phyloP scores from a whole-genome alignment of 2,329 filamentous ascomycete species.

The Verticillium isaacii region DNA sequence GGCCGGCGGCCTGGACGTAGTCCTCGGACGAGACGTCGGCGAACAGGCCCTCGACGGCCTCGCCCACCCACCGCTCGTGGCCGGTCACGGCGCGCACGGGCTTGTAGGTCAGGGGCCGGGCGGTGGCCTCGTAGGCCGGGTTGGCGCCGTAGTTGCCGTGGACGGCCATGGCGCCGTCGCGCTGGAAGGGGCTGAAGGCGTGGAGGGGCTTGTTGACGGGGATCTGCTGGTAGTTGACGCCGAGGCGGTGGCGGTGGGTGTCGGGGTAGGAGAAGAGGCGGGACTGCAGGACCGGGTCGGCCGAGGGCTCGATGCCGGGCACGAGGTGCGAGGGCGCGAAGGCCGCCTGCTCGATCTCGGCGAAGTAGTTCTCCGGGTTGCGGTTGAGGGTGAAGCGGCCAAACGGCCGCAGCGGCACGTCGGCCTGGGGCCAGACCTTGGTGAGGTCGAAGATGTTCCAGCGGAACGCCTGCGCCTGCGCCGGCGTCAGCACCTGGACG shows the following conservation, averaged over 20 bases:
- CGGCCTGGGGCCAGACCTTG: conserved; percentile 62
- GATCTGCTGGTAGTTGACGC: conserved; percentile 60
- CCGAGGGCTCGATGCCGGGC: conserved; percentile 56
- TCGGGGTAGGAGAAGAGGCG: conserved; percentile 59
- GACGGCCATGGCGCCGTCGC: conserved; percentile 66
- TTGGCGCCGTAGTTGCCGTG: conserved; percentile 60
- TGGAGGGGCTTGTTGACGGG: conserved; percentile 54
- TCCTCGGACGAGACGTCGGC: conserved; percentile 42
- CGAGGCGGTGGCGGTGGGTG: conserved; percentile 58
- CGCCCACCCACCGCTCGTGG: conserved; percentile 44
- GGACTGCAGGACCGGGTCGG: conserved; percentile 58
- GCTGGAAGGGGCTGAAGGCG: conserved; percentile 64
- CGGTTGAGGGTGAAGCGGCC: conserved; percentile 60
- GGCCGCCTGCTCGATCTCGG: conserved; percentile 63
- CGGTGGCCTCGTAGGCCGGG: conserved; percentile 52
- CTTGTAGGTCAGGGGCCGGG: conserved; percentile 39
- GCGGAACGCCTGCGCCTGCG: conserved; percentile 54
- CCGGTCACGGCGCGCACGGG: conserved; percentile 32
- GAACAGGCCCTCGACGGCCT: conserved; percentile 37
- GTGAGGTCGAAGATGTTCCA: conserved; percentile 67
- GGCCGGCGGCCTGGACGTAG: conserved; percentile 41
- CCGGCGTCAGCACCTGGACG: conserved; percentile 58
- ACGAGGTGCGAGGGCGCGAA: conserved; percentile 63
- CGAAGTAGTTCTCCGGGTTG: conserved; percentile 64
- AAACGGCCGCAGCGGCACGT: conserved; percentile 56